Evolutionary conservation across 78 protist species (phyloP), one percentile per base, ranked within the genome.

Genomic region (Dictyostelium brefeldianum): DNA sequence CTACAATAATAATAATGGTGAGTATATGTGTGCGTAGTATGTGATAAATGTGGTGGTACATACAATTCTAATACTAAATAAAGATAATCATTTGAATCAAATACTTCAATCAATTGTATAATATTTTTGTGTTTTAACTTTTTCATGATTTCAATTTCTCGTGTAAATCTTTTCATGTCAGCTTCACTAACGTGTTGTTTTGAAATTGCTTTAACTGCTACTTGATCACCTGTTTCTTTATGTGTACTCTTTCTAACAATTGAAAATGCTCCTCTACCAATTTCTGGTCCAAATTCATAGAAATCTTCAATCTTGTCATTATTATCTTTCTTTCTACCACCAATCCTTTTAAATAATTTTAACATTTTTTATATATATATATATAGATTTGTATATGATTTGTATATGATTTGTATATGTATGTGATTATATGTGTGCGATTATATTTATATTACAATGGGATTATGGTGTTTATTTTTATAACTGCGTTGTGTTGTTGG

Each of bases 71-170:
- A 64, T 4, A 83, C 79, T 51, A 93, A 41, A 74, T 85, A 78
- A 59, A 93, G 51, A 47, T 93, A 81, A 11, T 83, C 89, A 51
- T 67, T 74, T 25, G 91, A 79, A 75, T 93, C 96, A 25, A 78
- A 93, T 17, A 83, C 91, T n/a, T 93, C 96, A 14, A 85, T 85
- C 0, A 93, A 57, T 53, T 78, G 94, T 25, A 93, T 80, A 41
- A 95, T 89, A 48, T 95, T 95, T 27, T 95, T 83, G 59, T 95
- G 96, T 36, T 78, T 89, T 29, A 95, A 27, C 31, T 89, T 95
- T 71, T 83, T 79, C 96, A 95, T 95, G 43, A 95, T 89, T 22
- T 95, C 95, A 22, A 95, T 83, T 56, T 95, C 96, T 51, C 83
- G 71, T 46, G 89, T 80, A 51, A 94, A 89, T 27, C 89, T 25